phyloP scores from a whole-genome alignment of 495 filamentous ascomycete species.

The Clohesyomyces aquaticus region DNA sequence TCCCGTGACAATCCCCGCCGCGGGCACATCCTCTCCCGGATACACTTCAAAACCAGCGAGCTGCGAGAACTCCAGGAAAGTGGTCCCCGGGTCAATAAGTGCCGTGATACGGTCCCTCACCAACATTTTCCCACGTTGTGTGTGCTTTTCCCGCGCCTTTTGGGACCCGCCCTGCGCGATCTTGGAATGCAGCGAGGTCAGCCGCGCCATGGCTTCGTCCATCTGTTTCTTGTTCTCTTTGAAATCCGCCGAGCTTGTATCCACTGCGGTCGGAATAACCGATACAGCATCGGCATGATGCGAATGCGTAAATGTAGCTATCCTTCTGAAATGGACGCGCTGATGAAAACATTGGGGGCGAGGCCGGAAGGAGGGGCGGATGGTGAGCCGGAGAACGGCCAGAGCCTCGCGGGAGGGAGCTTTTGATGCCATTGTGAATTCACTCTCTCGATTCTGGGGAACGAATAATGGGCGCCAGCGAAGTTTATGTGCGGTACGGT shows the following conservation, averaged over 20 bases:
- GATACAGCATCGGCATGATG: constrained; percentile 70
- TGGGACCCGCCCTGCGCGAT: constrained; percentile 76
- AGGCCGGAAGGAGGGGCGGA: constrained; percentile 9
- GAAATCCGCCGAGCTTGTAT: constrained; percentile 76
- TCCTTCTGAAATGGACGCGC: constrained; percentile 25
- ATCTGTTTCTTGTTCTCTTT: constrained; percentile 80
- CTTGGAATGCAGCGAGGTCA: constrained; percentile 69
- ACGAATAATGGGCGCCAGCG: neutral
- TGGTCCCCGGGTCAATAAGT: constrained; percentile 83
- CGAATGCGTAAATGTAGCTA: constrained; percentile 52
- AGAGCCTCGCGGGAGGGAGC: constrained; percentile 32
- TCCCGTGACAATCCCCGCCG: constrained; percentile 91
- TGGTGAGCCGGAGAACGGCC: constrained; percentile 18
- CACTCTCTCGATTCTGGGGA: neutral
- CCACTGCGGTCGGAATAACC: constrained; percentile 72
- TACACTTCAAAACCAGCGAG: constrained; percentile 88
- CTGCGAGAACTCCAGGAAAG: constrained; percentile 88
- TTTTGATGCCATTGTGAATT: constrained; percentile 18
- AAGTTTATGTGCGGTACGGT: constrained; percentile 11
- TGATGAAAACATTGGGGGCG: constrained; percentile 14
- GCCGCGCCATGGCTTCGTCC: constrained; percentile 66
- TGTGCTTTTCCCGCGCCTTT: constrained; percentile 88
- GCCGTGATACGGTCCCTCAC: constrained; percentile 86
- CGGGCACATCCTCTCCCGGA: constrained; percentile 79
- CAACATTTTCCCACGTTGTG: constrained; percentile 90